Conservation (phyloP, 1,284 basidiomycete species). For the Coniferiporia sulphurascens region DNA sequence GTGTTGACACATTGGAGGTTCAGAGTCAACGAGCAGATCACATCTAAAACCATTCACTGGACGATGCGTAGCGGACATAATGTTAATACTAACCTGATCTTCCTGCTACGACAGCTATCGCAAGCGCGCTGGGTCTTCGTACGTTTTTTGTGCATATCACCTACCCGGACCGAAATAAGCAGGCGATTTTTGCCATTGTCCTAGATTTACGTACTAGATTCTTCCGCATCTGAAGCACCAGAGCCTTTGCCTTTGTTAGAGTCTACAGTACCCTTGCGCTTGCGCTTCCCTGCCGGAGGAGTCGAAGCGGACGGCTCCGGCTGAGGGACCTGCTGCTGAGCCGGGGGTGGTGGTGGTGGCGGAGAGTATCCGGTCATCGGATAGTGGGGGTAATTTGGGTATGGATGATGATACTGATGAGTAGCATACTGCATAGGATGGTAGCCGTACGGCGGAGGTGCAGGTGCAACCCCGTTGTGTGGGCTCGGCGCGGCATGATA, state of each 20-base stretch:
- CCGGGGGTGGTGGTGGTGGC: slow-evolving; percentile 32
- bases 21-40: slow-evolving; percentile 68
- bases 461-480: slow-evolving; percentile 35
- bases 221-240: slow-evolving; percentile 51
- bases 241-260: slow-evolving; percentile 33
- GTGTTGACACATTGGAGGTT: slow-evolving; percentile 78
- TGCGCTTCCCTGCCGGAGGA: slow-evolving; percentile 50
- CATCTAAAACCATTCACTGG: slow-evolving; percentile 43
- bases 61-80: background rate
- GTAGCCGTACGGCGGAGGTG: slow-evolving; percentile 20
- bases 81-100: slow-evolving; percentile 60
- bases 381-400: slow-evolving; percentile 52
- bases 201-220: slow-evolving; percentile 36
- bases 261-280: slow-evolving; percentile 50
- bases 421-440: slow-evolving; percentile 40
- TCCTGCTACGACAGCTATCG: slow-evolving; percentile 88
- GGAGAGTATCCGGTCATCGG: slow-evolving; percentile 56
- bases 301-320: slow-evolving; percentile 20
- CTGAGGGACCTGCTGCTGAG: slow-evolving; percentile 35
- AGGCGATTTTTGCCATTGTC: background rate
- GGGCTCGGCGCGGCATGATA: slow-evolving; percentile 34
- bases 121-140: slow-evolving; percentile 90
- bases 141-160: slow-evolving; percentile 70
- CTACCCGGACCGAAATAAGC: slow-evolving; percentile 24
- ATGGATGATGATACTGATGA: slow-evolving; percentile 40